These are phyloP conservation scores for Hibiscus mutabilis DNA, from an alignment of 345 rosid species.

Conservation along the genomic window DNA sequence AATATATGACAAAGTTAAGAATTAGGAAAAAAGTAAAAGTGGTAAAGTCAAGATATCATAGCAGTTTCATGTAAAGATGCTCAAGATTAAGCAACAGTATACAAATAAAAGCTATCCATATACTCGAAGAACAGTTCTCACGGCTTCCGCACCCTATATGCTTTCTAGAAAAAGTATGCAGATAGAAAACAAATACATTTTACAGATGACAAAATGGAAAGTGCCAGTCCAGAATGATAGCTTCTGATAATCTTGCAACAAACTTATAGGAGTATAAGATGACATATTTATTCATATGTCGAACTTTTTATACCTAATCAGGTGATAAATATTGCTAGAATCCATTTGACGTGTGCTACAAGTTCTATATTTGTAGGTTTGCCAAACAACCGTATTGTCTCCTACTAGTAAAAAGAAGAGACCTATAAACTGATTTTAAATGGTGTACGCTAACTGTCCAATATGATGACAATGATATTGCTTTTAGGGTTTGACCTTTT, in stretches of 20 bases:
- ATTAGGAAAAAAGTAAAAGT: background rate
- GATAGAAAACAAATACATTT: background rate
- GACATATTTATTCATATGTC: background rate
- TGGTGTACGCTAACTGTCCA: background rate
- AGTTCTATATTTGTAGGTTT: background rate
- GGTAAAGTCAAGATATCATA: background rate
- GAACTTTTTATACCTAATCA: background rate
- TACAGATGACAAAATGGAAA: too few relatives aligned
- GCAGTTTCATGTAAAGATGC: background rate
- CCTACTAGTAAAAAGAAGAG: background rate
- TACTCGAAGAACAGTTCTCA: background rate
- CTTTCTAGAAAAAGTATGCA: background rate
- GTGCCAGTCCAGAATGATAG: too few relatives aligned
- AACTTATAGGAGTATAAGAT: background rate
- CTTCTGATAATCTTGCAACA: background rate
- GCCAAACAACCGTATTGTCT: background rate
- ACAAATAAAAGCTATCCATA: too few relatives aligned
- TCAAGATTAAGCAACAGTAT: background rate
- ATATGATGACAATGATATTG: background rate
- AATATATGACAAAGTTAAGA: background rate
- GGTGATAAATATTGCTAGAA: background rate
- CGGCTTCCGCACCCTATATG: background rate
- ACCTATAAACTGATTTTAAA: background rate
- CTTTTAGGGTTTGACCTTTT: slow-evolving; percentile 39
- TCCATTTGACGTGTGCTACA: background rate